Evolutionary conservation across 108 stramenopile genomes (phyloP), one percentile per base, ranked within the genome.

Genomic region (Nitzschia palea): DNA sequence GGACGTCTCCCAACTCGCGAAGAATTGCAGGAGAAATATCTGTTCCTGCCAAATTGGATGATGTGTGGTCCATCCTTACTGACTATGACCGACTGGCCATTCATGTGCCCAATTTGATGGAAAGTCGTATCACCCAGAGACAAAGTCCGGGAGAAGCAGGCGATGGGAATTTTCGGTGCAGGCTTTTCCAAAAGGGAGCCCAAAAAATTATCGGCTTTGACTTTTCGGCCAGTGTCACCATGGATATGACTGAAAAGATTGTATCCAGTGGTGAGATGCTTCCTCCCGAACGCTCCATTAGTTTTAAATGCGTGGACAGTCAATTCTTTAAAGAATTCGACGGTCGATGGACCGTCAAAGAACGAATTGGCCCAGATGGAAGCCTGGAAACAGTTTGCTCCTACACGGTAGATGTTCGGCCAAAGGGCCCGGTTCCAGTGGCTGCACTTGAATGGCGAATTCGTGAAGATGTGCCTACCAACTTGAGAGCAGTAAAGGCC

Each of bases 191-290:
- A 67, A 86, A 84, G 32, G 96, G 96, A 34, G 93, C 96, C 14
- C 96, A 97, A 60, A 90, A 89, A 37, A 97, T 97, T 62, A 78
- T 94, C 45, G 96, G 96, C 0, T 97, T 97, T 68, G 88, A 95
- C 62, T 97, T 97, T 62, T 86, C 89, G 18, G 96, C 94, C 0
- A 71, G 67, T 34, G 84, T 97, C 36, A 92, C 88, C 25, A 88
- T 97, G 91, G 91, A 93, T 47, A 97, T 97, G 96, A 80, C 65
- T 28, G 94, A 95, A 73, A 50, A 61, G 27, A 56, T 86, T 20
- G 22, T 84, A 15, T 26, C 67, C 8, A 18, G 8, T 20, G 30
- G 8, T 4, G 4, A 27, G 9, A 22, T 23, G 9, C n/a, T 45
- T 12, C 63, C 15, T 15, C 47, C 47, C 14, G 73, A 75, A 36